Conservation (phyloP, 192 early-diverging fungal species). For the Backusella australiensis region DNA sequence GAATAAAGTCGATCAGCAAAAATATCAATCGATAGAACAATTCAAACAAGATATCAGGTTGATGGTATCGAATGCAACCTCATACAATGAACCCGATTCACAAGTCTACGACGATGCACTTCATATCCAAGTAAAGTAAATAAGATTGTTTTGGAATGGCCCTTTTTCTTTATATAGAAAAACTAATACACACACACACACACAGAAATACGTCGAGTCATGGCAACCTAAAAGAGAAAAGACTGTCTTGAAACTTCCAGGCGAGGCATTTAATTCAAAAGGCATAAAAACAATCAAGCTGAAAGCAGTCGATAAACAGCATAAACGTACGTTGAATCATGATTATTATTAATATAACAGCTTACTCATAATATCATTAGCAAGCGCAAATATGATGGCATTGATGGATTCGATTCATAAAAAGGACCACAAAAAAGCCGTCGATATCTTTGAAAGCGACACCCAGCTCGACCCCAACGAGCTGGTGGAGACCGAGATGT, state of each 20-base stretch:
- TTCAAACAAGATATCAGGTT: conserved; percentile 43
- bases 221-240: conserved; percentile 17
- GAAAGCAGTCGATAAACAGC: background rate
- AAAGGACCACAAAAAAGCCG: background rate
- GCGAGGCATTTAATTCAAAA: conserved; percentile 10
- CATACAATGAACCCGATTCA: conserved; percentile 46
- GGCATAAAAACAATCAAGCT: background rate
- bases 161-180: no score
- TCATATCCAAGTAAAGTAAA: conserved; percentile 38
- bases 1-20: conserved; percentile 26
- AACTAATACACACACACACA: background rate
- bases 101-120: conserved; percentile 47
- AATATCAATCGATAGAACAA: conserved; percentile 26
- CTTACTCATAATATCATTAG: background rate
- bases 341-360: background rate
- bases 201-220: conserved; percentile 31
- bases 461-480: conserved; percentile 21
- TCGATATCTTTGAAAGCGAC: conserved; percentile 17
- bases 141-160: background rate
- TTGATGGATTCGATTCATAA: conserved; percentile 18
- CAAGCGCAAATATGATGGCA: background rate
- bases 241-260: conserved; percentile 15
- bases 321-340: background rate
- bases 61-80: conserved; percentile 50
- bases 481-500: conserved; percentile 26